phyloP scores from a whole-genome alignment of 2,329 filamentous ascomycete species.

The Venturia pyrina region DNA sequence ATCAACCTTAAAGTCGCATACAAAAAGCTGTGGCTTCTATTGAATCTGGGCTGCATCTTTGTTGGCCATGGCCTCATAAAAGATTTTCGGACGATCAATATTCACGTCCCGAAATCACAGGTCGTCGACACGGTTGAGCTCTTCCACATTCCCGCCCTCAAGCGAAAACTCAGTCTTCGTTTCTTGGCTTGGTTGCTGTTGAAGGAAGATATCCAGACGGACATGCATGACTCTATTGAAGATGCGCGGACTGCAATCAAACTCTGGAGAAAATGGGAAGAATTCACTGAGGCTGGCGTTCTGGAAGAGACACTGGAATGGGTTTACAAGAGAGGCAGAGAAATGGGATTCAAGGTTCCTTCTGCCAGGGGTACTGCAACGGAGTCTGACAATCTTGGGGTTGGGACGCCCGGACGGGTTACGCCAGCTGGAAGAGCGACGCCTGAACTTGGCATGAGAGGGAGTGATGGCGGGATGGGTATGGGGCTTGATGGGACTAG shows the following conservation, averaged over 20 bases:
- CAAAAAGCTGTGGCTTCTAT: constrained; percentile 94
- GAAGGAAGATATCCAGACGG: constrained; percentile 86
- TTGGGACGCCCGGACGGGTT: neutral
- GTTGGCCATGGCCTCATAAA: constrained; percentile 88
- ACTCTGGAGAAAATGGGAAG: constrained; percentile 80
- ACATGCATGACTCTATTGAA: constrained; percentile 90
- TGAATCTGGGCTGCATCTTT: constrained; percentile 90
- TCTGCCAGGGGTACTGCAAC: constrained; percentile 8
- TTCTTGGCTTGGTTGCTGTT: constrained; percentile 88
- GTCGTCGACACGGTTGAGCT: constrained; percentile 91
- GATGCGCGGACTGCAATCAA: constrained; percentile 86
- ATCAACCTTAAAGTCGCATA: constrained; percentile 85
- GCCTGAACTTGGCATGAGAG: constrained; percentile 11
- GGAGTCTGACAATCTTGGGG: neutral
- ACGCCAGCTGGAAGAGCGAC: constrained; percentile 6
- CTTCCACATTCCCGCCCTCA: constrained; percentile 71
- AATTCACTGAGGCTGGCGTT: constrained; percentile 79
- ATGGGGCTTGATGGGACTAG: constrained; percentile 17
- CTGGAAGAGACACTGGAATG: constrained; percentile 76
- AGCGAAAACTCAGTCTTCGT: constrained; percentile 80
- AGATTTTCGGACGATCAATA: constrained; percentile 97
- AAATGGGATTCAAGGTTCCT: constrained; percentile 34
- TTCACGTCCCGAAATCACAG: constrained; percentile 81
- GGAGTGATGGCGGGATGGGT: constrained; percentile 14
- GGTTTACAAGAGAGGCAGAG: constrained; percentile 60